Evolutionary conservation across 2,329 filamentous ascomycete species (phyloP).

Genomic region (Clonostachys rosea): DNA sequence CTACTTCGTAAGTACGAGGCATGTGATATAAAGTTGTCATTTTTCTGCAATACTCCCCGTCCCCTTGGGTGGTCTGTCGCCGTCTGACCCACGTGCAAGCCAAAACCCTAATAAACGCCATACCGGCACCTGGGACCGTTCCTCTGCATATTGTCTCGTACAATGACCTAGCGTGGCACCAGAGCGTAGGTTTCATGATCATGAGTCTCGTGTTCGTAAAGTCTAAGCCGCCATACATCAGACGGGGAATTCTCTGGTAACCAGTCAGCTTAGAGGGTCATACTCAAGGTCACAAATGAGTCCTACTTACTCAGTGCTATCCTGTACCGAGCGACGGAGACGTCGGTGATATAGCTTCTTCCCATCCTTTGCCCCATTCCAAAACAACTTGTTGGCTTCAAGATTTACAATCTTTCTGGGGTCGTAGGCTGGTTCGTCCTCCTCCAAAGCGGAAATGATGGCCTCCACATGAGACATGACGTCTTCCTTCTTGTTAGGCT

Average conservation of each 20-base stretch:
- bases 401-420: slow-evolving; percentile 82
- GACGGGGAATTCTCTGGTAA: neutral
- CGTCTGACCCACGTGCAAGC: too few species aligned
- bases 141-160: too few species aligned
- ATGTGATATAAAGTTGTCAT: too few species aligned
- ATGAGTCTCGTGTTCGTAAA: too few species aligned
- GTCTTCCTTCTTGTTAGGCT: slow-evolving; percentile 60
- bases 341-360: slow-evolving; percentile 81
- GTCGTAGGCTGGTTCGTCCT: slow-evolving; percentile 84
- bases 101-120: too few species aligned
- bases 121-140: too few species aligned
- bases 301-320: slow-evolving; percentile 56
- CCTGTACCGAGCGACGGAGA: slow-evolving; percentile 72
- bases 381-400: slow-evolving; percentile 81
- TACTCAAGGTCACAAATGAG: neutral
- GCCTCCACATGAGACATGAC: slow-evolving; percentile 79
- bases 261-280: neutral
- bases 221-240: too few species aligned
- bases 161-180: too few species aligned
- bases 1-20: too few species aligned
- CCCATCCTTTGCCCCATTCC: slow-evolving; percentile 68
- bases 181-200: too few species aligned
- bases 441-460: slow-evolving; percentile 78
- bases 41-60: too few species aligned
- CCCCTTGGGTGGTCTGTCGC: too few species aligned